A percentile compares a stretch with the other conserved stretches of the same genome.
phyloP scores from a whole-genome alignment of 306 rosid genomes.

The Biancaea sappan region DNA sequence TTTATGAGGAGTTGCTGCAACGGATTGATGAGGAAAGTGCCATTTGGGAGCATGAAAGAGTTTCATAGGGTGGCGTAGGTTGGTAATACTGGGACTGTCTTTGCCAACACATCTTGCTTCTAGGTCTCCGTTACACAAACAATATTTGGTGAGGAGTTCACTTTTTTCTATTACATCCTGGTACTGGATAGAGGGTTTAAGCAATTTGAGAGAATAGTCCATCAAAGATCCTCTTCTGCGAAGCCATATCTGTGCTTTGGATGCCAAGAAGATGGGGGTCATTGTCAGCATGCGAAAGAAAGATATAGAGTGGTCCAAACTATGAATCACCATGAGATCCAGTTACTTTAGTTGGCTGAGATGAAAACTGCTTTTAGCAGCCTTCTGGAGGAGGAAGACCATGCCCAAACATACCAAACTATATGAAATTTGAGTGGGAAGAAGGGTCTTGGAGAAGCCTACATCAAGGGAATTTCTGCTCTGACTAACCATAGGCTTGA shows the following conservation, averaged over 20 bases:
- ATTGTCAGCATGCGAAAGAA: neutral
- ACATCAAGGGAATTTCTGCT: neutral
- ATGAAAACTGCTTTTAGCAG: neutral
- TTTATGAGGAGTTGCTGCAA: constrained; percentile 78
- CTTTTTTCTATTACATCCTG: neutral
- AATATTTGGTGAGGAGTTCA: constrained; percentile 9
- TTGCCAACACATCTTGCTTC: constrained; percentile 10
- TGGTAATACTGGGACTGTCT: constrained; percentile 22
- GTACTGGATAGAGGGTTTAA: constrained; percentile 1
- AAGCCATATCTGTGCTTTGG: constrained; percentile 25
- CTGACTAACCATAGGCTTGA: neutral
- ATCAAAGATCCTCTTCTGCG: neutral
- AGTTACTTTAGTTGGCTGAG: neutral
- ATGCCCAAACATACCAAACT: neutral
- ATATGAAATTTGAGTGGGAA: neutral
- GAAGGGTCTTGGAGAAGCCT: too few relatives aligned
- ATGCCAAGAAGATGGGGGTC: constrained; percentile 18
- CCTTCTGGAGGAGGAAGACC: neutral
- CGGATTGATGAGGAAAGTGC: constrained; percentile 63
- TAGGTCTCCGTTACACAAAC: constrained; percentile 11
- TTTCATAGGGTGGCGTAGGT: constrained; percentile 27
- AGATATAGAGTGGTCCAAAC: neutral
- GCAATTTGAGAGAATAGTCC: neutral
- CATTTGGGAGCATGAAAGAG: constrained; percentile 44
- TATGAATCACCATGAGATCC: neutral